phyloP scores from a whole-genome alignment of 257 asterid species.

The Nicotiana knightiana region DNA sequence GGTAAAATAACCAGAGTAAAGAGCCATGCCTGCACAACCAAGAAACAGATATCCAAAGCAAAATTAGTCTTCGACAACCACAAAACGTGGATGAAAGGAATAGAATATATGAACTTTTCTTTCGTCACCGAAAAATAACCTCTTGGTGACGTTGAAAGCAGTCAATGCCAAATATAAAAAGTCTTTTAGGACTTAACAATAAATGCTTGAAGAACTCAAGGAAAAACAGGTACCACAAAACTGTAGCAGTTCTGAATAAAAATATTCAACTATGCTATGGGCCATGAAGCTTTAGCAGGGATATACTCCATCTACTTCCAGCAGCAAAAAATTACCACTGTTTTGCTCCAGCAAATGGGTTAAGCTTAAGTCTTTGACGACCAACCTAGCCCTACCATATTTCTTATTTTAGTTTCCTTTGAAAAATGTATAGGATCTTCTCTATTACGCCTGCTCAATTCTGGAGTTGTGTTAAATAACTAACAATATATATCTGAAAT shows the following conservation, averaged over 20 bases:
- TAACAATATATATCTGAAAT: neutral
- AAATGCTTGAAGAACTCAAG: neutral
- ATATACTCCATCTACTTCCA: neutral
- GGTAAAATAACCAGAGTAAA: constrained; percentile 80
- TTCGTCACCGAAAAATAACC: neutral
- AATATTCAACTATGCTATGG: neutral
- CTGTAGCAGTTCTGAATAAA: neutral
- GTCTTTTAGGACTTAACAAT: neutral
- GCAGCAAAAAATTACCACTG: neutral
- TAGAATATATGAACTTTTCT: neutral
- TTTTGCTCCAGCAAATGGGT: neutral
- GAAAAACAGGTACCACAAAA: neutral
- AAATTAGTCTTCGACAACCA: neutral
- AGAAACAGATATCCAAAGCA: constrained; percentile 4
- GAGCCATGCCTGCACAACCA: constrained; percentile 75
- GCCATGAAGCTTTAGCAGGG: neutral
- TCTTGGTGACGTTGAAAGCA: neutral
- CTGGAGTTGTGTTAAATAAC: neutral
- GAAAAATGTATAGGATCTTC: neutral
- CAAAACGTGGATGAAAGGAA: neutral
- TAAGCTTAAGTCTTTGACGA: neutral
- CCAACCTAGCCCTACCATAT: neutral
- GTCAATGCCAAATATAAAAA: neutral
- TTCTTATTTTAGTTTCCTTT: neutral
- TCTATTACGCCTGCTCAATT: neutral